phyloP scores from a whole-genome alignment of 768 basidiomycete genomes.

The Antrodiella citrinella region DNA sequence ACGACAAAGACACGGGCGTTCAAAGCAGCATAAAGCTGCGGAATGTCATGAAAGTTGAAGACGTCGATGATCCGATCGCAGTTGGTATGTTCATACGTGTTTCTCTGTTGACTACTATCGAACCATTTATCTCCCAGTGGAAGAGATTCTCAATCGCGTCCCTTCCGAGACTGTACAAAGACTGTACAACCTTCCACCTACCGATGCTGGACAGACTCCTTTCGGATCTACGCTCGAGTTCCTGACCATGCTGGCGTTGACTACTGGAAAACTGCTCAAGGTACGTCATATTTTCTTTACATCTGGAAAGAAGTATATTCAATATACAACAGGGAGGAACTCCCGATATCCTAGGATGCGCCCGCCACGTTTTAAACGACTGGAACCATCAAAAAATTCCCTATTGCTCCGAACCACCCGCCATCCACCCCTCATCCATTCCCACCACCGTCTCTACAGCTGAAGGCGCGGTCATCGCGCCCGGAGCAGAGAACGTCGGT shows the following conservation, averaged over 20 bases:
- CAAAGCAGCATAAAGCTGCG: slow-evolving; percentile 63
- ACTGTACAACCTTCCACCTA: slow-evolving; percentile 80
- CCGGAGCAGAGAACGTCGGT: slow-evolving; percentile 74
- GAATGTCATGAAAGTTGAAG: slow-evolving; percentile 87
- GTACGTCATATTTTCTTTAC: slow-evolving; percentile 25
- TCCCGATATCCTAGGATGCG: slow-evolving; percentile 77
- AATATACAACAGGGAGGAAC: slow-evolving; percentile 63
- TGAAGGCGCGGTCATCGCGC: slow-evolving; percentile 39
- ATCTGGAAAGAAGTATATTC: background rate
- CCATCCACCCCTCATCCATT: slow-evolving; percentile 68
- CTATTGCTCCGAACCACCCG: slow-evolving; percentile 76
- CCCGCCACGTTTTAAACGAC: slow-evolving; percentile 75
- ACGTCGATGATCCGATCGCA: slow-evolving; percentile 82
- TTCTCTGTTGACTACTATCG: background rate
- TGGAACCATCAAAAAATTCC: slow-evolving; percentile 98
- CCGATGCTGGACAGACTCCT: slow-evolving; percentile 17
- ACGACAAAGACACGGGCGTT: slow-evolving; percentile 31
- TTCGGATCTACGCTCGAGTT: slow-evolving; percentile 63
- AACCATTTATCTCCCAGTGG: slow-evolving; percentile 42
- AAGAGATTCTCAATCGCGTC: slow-evolving; percentile 76
- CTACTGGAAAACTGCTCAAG: slow-evolving; percentile 77
- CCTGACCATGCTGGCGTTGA: slow-evolving; percentile 82
- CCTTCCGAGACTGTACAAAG: slow-evolving; percentile 63
- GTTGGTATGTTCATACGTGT: slow-evolving; percentile 43
- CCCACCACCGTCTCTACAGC: slow-evolving; percentile 38